These are phyloP conservation scores for Leptographium lundbergii DNA, from an alignment of 2,329 filamentous ascomycete species.

Conservation along the genomic window DNA sequence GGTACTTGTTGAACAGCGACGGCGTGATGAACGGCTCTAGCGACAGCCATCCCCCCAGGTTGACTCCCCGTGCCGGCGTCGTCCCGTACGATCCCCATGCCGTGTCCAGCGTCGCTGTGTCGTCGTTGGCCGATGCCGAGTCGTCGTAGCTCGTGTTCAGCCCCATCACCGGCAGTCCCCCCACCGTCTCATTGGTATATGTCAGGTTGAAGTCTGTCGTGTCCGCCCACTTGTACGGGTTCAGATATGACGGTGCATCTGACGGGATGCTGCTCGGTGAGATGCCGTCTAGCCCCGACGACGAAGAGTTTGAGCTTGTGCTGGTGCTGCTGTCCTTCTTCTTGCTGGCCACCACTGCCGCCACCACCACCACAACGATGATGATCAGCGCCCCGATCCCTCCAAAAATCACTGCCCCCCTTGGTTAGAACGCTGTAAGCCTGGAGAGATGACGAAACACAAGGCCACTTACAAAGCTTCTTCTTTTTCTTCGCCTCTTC, in stretches of 20 bases:
- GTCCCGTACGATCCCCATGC: constrained; percentile 65
- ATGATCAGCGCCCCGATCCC: constrained; percentile 45
- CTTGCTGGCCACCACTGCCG: constrained; percentile 51
- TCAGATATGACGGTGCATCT: constrained; percentile 61
- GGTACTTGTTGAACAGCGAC: constrained; percentile 64
- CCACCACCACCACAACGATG: constrained; percentile 54
- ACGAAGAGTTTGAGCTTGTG: constrained; percentile 16
- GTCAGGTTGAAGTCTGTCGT: constrained; percentile 89
- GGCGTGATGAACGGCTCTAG: constrained; percentile 94
- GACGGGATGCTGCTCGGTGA: constrained; percentile 45
- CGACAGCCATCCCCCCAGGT: constrained; percentile 86
- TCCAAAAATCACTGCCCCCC: constrained; percentile 34
- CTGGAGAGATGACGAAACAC: background rate
- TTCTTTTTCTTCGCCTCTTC: constrained; percentile 28
- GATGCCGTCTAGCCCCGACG: constrained; percentile 36
- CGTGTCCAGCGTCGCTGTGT: constrained; percentile 66
- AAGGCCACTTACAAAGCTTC: constrained; percentile 40
- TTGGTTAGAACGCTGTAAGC: background rate
- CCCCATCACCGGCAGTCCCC: constrained; percentile 83
- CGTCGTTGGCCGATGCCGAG: constrained; percentile 59
- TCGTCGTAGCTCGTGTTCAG: constrained; percentile 80
- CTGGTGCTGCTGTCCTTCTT: constrained; percentile 29
- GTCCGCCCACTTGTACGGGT: constrained; percentile 86
- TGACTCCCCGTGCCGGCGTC: constrained; percentile 76
- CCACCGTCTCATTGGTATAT: constrained; percentile 75